These are phyloP conservation scores for Suhomyces chickasaworum DNA, from an alignment of 1,139 yeast genomes.

Conservation along the genomic window DNA sequence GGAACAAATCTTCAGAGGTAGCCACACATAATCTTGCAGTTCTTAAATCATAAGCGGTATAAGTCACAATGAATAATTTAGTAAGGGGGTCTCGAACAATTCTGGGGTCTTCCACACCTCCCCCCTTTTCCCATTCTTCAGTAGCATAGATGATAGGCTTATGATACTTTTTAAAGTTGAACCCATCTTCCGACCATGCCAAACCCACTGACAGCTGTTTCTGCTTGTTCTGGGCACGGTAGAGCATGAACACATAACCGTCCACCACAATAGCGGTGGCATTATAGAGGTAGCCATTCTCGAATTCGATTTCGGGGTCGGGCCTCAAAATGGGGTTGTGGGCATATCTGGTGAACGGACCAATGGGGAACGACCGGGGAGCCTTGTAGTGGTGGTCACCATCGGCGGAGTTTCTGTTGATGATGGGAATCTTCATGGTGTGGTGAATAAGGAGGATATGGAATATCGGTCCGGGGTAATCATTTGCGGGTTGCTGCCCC, in stretches of 20 bases:
- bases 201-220: slow-evolving; percentile 41
- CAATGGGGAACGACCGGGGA: slow-evolving; percentile 44
- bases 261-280: slow-evolving; percentile 50
- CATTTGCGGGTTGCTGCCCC: neutral
- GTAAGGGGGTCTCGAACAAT: slow-evolving; percentile 42
- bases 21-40: slow-evolving; percentile 48
- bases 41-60: slow-evolving; percentile 43
- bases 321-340: slow-evolving; percentile 45
- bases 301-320: slow-evolving; percentile 43
- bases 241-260: slow-evolving; percentile 39
- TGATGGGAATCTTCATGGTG: slow-evolving; percentile 35
- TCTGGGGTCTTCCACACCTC: slow-evolving; percentile 51
- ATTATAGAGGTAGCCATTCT: slow-evolving; percentile 44
- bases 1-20: slow-evolving; percentile 39
- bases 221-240: slow-evolving; percentile 43
- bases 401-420: slow-evolving; percentile 29
- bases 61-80: slow-evolving; percentile 42
- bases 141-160: slow-evolving; percentile 41
- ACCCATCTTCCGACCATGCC: slow-evolving; percentile 48
- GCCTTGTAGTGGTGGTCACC: slow-evolving; percentile 39
- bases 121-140: slow-evolving; percentile 45
- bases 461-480: neutral
- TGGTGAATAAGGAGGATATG: neutral
- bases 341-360: slow-evolving; percentile 41
- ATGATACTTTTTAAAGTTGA: slow-evolving; percentile 33